Conservation (phyloP, 805 yeast genomes). For the Myxozyma vanderwaltii region DNA sequence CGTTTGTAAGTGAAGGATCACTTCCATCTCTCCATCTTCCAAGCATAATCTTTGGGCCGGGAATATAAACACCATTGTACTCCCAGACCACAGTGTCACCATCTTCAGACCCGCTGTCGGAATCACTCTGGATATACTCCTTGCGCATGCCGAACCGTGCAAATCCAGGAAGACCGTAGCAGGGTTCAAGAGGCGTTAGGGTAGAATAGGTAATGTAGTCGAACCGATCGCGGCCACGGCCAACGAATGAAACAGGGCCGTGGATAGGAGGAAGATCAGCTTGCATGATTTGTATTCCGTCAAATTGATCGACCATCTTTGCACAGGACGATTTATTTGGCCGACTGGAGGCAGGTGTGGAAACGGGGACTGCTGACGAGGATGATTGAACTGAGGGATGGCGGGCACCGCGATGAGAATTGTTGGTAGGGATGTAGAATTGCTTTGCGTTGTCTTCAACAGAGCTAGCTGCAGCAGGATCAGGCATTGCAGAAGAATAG, state of each 20-base stretch:
- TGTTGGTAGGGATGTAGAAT: neutral
- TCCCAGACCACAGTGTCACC: conserved; percentile 32
- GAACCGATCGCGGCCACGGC: conserved; percentile 29
- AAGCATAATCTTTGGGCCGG: conserved; percentile 30
- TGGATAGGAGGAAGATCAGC: conserved; percentile 23
- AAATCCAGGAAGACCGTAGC: conserved; percentile 32
- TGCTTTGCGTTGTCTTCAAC: neutral
- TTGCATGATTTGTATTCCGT: conserved; percentile 29
- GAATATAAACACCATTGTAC: conserved; percentile 32
- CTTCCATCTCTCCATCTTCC: conserved; percentile 32
- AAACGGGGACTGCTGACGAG: neutral
- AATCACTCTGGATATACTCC: conserved; percentile 16
- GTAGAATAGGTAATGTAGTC: conserved; percentile 23
- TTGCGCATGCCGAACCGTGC: conserved; percentile 34
- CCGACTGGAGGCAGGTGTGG: neutral
- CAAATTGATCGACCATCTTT: conserved; percentile 28
- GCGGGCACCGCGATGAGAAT: neutral
- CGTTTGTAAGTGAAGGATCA: conserved; percentile 15
- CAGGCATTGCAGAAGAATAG: conserved; percentile 7
- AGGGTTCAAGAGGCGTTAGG: conserved; percentile 22
- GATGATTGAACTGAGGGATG: conserved; percentile 1
- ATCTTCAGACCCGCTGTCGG: conserved; percentile 9
- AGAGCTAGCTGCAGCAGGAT: neutral
- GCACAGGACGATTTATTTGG: neutral
- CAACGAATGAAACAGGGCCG: conserved; percentile 26